Base-by-base conservation (phyloP, 768 basidiomycete genomes). In the Tulasnella sp. region DNA sequence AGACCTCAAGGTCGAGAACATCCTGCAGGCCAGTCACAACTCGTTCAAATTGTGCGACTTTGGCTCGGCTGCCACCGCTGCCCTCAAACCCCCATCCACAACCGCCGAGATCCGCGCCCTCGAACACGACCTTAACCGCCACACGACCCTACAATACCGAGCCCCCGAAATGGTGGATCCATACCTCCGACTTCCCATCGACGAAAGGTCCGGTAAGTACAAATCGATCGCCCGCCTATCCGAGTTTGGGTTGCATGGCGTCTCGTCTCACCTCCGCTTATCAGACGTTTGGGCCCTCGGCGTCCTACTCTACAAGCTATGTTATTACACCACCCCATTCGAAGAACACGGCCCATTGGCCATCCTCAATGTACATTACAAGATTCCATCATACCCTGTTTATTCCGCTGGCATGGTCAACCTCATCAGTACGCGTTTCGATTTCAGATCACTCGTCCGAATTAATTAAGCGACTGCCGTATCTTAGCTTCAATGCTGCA, bases 81-180 rank as follows among this genome's bases (percentile, higher is more conserved):
- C 82, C 17, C 64, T 72, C 6, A 77, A 79, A 59, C 77, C 89
- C 9, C 91, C 94, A 6, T 73, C 81, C 6, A 84, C 77, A 15
- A 82, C 80, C 32, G 80, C 84, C 61, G 94, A 98, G 67, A 83
- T 97, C 46, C 82, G 89, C 42, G 79, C 78, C 14, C 74, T 96
- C 17, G 94, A 97, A 64, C 78, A 84, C 34, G 94, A 98, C 69
- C 76, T 99, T 43, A 93, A 94, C 68, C 78, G 84, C 63, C 86
- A 96, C 65, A 99, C 96, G 2, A 99, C 96, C 3, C 74, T 98
- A 61, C 96, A 98, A 68, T 99, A 99, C 67, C 77, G 96, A 41
- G 90, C 94, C n/a, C 94, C 96, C 2, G 96, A 99, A 70, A 96
- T 99, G 90, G 85, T 98, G 14, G 94, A 99, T 66, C 80, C 83